These are phyloP conservation scores for Puccinia hordei DNA, from an alignment of 1,284 basidiomycete genomes.

Conservation along the genomic window DNA sequence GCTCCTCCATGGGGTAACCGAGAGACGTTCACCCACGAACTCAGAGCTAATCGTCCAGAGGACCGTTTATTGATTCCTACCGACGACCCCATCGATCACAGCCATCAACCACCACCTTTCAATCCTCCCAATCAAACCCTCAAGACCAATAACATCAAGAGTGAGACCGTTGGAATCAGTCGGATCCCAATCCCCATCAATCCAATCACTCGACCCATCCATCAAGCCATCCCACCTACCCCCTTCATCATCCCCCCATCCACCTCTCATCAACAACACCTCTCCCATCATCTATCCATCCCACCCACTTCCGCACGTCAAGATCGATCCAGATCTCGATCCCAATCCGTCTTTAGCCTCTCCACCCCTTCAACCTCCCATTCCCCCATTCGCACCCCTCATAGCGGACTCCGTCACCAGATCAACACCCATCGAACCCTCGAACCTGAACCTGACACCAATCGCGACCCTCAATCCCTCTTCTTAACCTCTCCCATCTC, in stretches of 20 bases:
- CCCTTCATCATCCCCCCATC: neutral
- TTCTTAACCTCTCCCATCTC: neutral
- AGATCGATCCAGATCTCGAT: neutral
- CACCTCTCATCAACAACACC: no score
- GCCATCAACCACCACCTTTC: neutral
- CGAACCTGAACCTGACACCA: no score
- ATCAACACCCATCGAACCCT: neutral
- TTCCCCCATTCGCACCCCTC: neutral
- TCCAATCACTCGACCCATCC: no score
- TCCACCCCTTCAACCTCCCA: neutral
- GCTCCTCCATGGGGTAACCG: neutral
- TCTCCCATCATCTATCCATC: neutral
- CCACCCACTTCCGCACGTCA: neutral
- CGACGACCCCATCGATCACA: neutral
- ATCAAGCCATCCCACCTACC: neutral
- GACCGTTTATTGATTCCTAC: neutral
- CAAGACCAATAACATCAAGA: neutral
- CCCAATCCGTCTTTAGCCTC: neutral
- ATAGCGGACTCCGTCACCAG: neutral
- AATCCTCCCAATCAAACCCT: neutral
- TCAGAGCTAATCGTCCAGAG: neutral
- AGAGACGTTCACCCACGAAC: slow-evolving; percentile 23
- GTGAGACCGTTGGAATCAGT: no score
- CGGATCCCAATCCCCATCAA: neutral
- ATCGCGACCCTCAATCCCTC: neutral